A percentile compares a stretch with the other conserved stretches of the same genome.
phyloP scores from a whole-genome alignment of 306 rosid genomes.

The Sicyos baderoa region DNA sequence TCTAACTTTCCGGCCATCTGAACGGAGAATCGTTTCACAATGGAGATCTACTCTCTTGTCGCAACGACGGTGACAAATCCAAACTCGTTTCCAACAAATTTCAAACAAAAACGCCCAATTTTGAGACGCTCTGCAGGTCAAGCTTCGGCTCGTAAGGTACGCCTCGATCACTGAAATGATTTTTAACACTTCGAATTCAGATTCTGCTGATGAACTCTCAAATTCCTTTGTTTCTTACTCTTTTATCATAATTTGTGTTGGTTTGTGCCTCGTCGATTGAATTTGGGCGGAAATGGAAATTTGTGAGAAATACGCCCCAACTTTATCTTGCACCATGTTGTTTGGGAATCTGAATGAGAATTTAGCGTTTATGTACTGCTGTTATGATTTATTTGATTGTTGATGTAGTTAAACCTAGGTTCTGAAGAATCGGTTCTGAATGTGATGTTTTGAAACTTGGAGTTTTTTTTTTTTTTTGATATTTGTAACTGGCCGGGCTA shows the following conservation, averaged over 20 bases:
- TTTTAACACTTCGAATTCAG: too few species aligned
- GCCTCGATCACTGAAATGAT: background rate
- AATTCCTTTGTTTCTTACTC: background rate
- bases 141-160: background rate
- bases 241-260: background rate
- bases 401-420: background rate
- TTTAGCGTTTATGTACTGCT: background rate
- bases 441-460: background rate
- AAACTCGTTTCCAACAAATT: background rate
- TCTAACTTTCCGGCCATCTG: background rate
- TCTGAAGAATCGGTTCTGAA: background rate
- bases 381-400: background rate
- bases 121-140: slow-evolving; percentile 1
- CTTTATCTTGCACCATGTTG: background rate
- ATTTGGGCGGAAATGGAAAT: background rate
- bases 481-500: too few species aligned
- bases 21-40: background rate
- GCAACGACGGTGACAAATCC: background rate
- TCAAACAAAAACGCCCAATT: background rate
- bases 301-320: background rate
- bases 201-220: background rate
- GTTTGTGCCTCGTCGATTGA: background rate
- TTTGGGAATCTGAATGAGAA: background rate
- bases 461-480: too few species aligned
- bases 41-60: background rate